Conservation (phyloP, 176 grass and related monocot species). For the Cocos nucifera region DNA sequence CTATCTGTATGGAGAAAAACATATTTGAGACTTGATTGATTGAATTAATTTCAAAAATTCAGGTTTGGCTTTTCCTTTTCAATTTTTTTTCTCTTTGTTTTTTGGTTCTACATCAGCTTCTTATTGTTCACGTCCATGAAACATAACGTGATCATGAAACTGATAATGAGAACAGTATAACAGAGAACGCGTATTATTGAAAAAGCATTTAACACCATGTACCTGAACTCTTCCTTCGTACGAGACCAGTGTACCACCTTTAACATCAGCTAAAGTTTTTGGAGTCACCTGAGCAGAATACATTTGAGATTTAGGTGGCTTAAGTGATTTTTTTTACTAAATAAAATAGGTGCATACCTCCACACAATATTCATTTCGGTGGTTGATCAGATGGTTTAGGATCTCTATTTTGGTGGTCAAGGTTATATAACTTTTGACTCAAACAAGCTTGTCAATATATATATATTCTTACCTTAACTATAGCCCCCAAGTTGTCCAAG, state of each 20-base stretch:
- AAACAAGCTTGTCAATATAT: neutral
- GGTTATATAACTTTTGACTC: neutral
- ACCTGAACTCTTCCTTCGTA: slow-evolving; percentile 98
- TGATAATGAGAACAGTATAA: too few species aligned
- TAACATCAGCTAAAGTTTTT: slow-evolving; percentile 89
- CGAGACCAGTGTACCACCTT: slow-evolving; percentile 60
- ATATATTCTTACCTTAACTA: slow-evolving; percentile 79
- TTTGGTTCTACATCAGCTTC: too few species aligned
- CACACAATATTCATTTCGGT: slow-evolving; percentile 96
- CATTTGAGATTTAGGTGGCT: too few species aligned
- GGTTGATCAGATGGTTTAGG: slow-evolving; percentile 72
- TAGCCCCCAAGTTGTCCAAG: slow-evolving; percentile 89
- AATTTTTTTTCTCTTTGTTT: too few species aligned
- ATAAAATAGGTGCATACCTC: slow-evolving; percentile 44
- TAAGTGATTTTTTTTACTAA: neutral
- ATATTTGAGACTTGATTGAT: too few species aligned
- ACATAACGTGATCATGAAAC: too few species aligned
- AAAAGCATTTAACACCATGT: slow-evolving; percentile 4
- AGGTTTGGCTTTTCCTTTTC: too few species aligned
- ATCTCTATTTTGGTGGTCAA: slow-evolving; percentile 67
- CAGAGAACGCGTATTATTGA: too few species aligned
- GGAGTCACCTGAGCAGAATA: slow-evolving; percentile 70
- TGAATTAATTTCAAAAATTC: too few species aligned
- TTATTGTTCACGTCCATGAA: too few species aligned
- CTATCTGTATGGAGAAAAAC: too few species aligned